A percentile compares a stretch with the other conserved stretches of the same genome.
phyloP scores from a whole-genome alignment of 2,329 filamentous ascomycete species.

The Fusarium compactum region DNA sequence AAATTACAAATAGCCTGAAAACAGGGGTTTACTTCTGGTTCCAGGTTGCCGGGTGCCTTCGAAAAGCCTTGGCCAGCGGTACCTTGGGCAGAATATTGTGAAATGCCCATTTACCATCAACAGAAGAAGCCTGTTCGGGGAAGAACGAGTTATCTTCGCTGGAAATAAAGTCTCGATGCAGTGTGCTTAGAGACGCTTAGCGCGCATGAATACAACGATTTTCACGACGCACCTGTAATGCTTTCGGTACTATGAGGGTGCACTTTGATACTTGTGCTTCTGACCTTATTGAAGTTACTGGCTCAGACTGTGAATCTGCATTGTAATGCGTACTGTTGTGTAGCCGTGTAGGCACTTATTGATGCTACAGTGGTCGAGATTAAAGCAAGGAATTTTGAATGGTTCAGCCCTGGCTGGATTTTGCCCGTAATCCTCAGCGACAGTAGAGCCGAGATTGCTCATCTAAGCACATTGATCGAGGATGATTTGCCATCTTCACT shows the following conservation, averaged over 20 bases:
- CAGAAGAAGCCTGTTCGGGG: slow-evolving; percentile 12
- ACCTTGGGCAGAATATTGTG: slow-evolving; percentile 71
- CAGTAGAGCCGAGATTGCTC: neutral
- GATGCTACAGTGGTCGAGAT: neutral
- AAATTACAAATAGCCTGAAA: slow-evolving; percentile 9
- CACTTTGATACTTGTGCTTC: neutral
- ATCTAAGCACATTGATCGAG: neutral
- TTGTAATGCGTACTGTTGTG: neutral
- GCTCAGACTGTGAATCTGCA: neutral
- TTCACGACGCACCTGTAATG: slow-evolving; percentile 2
- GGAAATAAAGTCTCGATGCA: slow-evolving; percentile 14
- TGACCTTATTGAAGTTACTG: neutral
- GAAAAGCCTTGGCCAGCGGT: slow-evolving; percentile 42
- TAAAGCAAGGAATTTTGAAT: neutral
- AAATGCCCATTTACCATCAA: slow-evolving; percentile 61
- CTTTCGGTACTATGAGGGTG: neutral
- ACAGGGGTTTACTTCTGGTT: slow-evolving; percentile 8
- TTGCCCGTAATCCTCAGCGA: neutral
- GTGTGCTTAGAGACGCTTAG: slow-evolving; percentile 33
- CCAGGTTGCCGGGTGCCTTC: slow-evolving; percentile 5
- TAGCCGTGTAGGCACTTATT: neutral
- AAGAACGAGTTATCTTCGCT: slow-evolving; percentile 13
- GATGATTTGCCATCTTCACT: neutral
- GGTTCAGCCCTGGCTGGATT: neutral
- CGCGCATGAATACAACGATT: slow-evolving; percentile 37